A percentile compares a stretch with the other conserved stretches of the same genome.
Conservation (phyloP, 1,284 basidiomycete species). For the Malassezia caprae region DNA sequence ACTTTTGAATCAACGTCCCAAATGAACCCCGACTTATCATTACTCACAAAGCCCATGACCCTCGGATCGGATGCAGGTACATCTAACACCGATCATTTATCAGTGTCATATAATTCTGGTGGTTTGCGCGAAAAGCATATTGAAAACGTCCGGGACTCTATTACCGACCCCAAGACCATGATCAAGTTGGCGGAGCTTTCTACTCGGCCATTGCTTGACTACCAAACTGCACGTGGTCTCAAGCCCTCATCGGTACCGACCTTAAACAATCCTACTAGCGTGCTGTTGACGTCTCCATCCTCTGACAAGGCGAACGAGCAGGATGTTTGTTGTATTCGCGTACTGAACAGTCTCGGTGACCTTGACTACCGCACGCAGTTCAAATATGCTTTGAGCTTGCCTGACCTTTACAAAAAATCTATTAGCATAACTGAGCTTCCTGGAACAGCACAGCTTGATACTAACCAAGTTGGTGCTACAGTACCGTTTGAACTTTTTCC, state of each 20-base stretch:
- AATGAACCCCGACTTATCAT: neutral
- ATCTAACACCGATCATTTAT: neutral
- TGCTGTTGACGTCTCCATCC: neutral
- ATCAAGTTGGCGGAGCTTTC: neutral
- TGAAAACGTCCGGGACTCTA: neutral
- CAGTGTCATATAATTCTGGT: neutral
- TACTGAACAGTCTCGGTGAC: neutral
- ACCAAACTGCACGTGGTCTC: neutral
- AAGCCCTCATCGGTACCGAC: neutral
- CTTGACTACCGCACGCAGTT: neutral
- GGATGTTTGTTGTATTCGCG: conserved; percentile 5
- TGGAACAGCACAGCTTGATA: neutral
- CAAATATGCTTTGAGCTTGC: neutral
- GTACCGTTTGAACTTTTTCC: neutral
- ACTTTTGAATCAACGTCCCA: neutral
- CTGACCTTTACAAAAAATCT: neutral
- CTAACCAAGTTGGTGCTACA: neutral
- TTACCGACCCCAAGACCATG: neutral
- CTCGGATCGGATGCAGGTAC: neutral
- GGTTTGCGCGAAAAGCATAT: neutral
- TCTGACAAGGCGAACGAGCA: neutral
- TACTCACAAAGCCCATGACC: neutral
- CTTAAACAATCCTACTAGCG: neutral
- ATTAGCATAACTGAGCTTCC: neutral
- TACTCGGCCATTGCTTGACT: neutral